Conservation (phyloP, 257 asterid species). For the Fraxinus anomala region DNA sequence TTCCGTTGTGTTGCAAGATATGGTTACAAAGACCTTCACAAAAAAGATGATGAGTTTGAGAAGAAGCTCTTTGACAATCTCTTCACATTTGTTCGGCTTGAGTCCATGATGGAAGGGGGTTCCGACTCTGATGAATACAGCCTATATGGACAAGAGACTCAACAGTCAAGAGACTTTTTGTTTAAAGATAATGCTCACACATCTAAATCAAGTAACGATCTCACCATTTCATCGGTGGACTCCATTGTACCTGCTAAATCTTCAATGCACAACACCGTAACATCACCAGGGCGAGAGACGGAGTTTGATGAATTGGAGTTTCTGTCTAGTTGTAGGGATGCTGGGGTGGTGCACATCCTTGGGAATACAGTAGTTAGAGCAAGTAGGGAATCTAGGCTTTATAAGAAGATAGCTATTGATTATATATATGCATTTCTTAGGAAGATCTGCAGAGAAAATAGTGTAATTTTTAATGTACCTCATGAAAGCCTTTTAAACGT, state of each 20-base stretch:
- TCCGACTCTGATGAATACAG: conserved; percentile 31
- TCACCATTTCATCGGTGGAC: conserved; percentile 24
- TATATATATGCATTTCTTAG: too few relatives aligned
- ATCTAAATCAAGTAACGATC: conserved; percentile 10
- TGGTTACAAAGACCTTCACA: conserved; percentile 62
- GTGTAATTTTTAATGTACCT: too few relatives aligned
- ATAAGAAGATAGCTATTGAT: too few relatives aligned
- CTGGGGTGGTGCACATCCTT: too few relatives aligned
- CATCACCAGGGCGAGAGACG: too few relatives aligned
- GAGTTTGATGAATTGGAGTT: too few relatives aligned
- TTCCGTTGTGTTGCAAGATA: conserved; percentile 60
- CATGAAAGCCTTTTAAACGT: too few relatives aligned
- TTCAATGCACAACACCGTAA: conserved; percentile 18
- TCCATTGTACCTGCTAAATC: conserved; percentile 28
- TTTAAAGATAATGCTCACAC: conserved; percentile 23
- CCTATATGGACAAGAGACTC: conserved; percentile 28
- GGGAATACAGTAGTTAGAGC: too few relatives aligned
- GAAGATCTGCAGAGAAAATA: too few relatives aligned
- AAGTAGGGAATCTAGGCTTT: too few relatives aligned
- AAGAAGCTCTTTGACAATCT: conserved; percentile 28
- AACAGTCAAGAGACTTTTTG: conserved; percentile 23
- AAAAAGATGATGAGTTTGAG: conserved; percentile 27
- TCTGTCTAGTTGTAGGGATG: too few relatives aligned
- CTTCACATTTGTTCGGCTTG: conserved; percentile 30
- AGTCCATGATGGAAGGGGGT: conserved; percentile 28